Evolutionary conservation across 495 filamentous ascomycete species (phyloP).

Genomic region (Pseudomonodictys pantanalensis): DNA sequence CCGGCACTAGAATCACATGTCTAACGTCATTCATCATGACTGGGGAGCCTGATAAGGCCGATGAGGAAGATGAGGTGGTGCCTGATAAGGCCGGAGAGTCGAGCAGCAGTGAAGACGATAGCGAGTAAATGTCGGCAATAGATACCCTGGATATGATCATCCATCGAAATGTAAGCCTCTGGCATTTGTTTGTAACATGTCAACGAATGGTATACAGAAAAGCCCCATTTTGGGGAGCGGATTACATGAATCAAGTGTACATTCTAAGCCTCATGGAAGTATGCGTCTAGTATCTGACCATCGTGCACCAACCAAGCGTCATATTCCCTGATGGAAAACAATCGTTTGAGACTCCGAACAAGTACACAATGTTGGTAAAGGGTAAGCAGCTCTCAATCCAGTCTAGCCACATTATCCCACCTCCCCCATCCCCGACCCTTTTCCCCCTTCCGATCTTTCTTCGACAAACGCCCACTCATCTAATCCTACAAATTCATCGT

Average conservation of each 20-base stretch:
- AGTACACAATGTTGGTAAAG: too few species aligned
- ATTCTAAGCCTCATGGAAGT: neutral
- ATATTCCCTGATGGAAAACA: too few species aligned
- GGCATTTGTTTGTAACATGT: too few species aligned
- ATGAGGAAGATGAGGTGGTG: slow-evolving; percentile 49
- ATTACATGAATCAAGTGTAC: neutral
- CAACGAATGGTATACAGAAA: too few species aligned
- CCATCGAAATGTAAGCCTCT: neutral
- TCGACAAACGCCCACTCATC: too few species aligned
- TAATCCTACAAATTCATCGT: slow-evolving; percentile 67
- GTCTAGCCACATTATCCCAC: too few species aligned
- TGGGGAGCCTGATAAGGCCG: slow-evolving; percentile 48
- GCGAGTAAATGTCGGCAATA: slow-evolving; percentile 1
- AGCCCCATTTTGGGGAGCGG: too few species aligned
- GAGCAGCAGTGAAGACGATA: slow-evolving; percentile 35
- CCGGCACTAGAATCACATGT: slow-evolving; percentile 86
- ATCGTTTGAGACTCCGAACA: too few species aligned
- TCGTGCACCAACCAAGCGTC: too few species aligned
- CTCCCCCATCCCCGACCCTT: neutral
- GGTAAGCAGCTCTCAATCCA: too few species aligned
- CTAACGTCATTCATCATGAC: slow-evolving; percentile 82
- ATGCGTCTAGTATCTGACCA: too few species aligned
- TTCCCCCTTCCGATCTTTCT: neutral
- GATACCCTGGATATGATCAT: neutral
- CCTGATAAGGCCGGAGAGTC: slow-evolving; percentile 50